Base-by-base conservation (phyloP, 768 basidiomycete genomes). In the Melanogaster broomeanus region DNA sequence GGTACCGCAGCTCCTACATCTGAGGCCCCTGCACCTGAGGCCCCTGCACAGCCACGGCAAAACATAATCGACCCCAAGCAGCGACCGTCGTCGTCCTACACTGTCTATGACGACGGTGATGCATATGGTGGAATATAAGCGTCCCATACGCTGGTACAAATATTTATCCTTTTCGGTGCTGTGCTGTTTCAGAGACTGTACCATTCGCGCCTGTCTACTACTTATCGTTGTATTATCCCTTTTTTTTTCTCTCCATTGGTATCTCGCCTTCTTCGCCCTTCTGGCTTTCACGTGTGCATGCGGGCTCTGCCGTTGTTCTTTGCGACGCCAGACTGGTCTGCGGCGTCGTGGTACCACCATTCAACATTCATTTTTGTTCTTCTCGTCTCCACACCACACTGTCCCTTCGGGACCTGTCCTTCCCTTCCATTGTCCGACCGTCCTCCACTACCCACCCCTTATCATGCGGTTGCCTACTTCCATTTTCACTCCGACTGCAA, bases 41-140 rank as follows among this genome's bases (percentile, higher is more conserved):
- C n/a, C n/a, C n/a, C n/a, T n/a, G n/a, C n/a, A n/a, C 53, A 52
- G 47, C 42, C 42, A 28, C 45, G 49, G 38, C 48, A 33, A 21
- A 55, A 54, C 41, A 18, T 48, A 46, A 27, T 54, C 39, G 44
- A 45, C 2, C 45, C 47, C 27, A 62, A 68, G 41, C 71, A 72
- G 62, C 71, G 81, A 44, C 80, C 80, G 12, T 66, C 72, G 19
- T 83, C 82, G 12, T 69, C 81, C 33, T 74, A 74, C 52, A 77
- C 74, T 39, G 33, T 76, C 48, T 88, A 87, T 57, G 77, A 83
- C 56, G 77, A 79, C 30, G 81, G 82, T 25, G 87, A 89, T 56
- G 85, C 82, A 41, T 89, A 89, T 57, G 84, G 78, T 22, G 87
- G 85, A 27, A 79, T 88, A 64, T 88, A 70, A 77, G 40, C 46